Percentiles rank a stretch among this genome's conserved stretches.
These are phyloP conservation scores for Fraxinus sp. DNA, from an alignment of 305 asterid species.

Conservation along the genomic window DNA sequence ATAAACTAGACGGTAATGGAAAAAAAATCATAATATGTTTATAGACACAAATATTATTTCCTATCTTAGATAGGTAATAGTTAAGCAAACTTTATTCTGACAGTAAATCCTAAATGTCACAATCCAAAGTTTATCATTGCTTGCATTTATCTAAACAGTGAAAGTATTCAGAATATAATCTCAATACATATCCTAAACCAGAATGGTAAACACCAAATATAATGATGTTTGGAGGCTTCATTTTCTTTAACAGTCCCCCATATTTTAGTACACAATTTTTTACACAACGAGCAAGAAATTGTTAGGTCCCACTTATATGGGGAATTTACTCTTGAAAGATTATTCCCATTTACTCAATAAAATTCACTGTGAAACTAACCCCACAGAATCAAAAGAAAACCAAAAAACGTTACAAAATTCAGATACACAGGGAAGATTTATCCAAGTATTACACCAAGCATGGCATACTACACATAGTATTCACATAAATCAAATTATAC, in stretches of 20 bases:
- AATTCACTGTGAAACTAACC: background rate
- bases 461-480: constrained; percentile 1
- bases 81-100: background rate
- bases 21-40: background rate
- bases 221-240: background rate
- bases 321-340: background rate
- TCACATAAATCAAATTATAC: background rate
- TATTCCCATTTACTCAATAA: background rate
- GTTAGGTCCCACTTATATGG: background rate
- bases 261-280: background rate
- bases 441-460: background rate
- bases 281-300: background rate
- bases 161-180: background rate
- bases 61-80: background rate
- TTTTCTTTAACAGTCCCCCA: background rate
- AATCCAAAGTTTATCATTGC: background rate
- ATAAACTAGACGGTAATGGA: background rate
- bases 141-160: background rate
- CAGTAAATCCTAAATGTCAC: background rate
- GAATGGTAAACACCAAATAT: background rate
- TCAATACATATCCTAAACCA: background rate
- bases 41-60: background rate
- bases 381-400: background rate
- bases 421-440: background rate
- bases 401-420: background rate